These are phyloP conservation scores for Bromus sterilis DNA, from an alignment of 176 grass and related monocot genomes.

Conservation along the genomic window DNA sequence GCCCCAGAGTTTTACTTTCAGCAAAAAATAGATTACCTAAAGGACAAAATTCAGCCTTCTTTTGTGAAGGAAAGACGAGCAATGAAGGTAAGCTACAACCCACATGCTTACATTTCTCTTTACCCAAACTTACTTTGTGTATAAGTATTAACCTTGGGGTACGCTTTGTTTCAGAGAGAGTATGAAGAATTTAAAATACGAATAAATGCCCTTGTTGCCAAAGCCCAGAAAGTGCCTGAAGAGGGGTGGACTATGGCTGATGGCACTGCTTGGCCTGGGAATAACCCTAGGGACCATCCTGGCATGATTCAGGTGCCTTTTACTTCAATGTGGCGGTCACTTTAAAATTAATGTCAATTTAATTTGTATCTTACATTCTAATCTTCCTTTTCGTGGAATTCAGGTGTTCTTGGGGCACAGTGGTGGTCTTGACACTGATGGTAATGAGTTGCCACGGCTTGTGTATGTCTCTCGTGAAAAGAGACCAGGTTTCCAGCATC, in stretches of 20 bases:
- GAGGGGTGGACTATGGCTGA: constrained; percentile 99
- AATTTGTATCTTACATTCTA: constrained; percentile 8
- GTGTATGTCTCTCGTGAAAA: constrained; percentile 99
- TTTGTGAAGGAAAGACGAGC: constrained; percentile 98
- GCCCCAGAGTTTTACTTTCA: constrained; percentile 98
- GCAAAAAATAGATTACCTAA: constrained; percentile 94
- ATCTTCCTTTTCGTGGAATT: constrained; percentile 14
- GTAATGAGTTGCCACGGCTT: constrained; percentile 93
- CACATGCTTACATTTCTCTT: constrained; percentile 7
- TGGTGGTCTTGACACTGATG: constrained; percentile 98
- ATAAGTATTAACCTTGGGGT: neutral
- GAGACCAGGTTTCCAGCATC: constrained; percentile 99
- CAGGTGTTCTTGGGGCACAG: constrained; percentile 99
- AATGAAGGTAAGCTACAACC: constrained; percentile 80
- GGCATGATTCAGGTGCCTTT: constrained; percentile 95
- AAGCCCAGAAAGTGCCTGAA: constrained; percentile 97
- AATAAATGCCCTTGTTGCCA: constrained; percentile 98
- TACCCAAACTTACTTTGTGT: neutral
- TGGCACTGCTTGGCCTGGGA: constrained; percentile 98
- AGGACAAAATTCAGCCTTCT: constrained; percentile 95
- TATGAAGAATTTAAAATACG: constrained; percentile 97
- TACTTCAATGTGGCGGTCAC: neutral
- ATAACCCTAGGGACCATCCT: constrained; percentile 96
- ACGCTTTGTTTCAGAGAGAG: constrained; percentile 69
- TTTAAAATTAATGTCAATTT: neutral